A percentile compares a stretch with the other conserved stretches of the same genome.
These are phyloP conservation scores for Holtermannia corniformis DNA, from an alignment of 768 basidiomycete genomes.

Conservation along the genomic window DNA sequence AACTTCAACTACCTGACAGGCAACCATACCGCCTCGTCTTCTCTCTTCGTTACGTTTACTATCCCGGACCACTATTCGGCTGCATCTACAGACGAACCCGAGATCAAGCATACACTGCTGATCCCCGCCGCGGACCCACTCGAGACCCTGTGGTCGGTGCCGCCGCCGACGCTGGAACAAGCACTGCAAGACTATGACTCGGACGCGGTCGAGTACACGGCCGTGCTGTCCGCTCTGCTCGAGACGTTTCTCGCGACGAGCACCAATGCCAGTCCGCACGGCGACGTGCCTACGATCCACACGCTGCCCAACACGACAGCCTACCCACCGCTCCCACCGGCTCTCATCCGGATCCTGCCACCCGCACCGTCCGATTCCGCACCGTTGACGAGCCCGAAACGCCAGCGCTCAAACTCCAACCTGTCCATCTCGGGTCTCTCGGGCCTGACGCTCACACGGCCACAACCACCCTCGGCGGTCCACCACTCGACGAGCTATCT, in stretches of 20 bases:
- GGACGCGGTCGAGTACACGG: conserved; percentile 47
- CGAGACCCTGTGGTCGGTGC: conserved; percentile 67
- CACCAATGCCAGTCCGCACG: neutral
- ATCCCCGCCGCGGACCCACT: conserved; percentile 61
- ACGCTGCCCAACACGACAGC: conserved; percentile 28
- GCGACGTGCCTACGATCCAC: conserved; percentile 14
- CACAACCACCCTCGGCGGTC: conserved; percentile 39
- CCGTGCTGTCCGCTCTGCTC: conserved; percentile 40
- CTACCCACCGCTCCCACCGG: conserved; percentile 25
- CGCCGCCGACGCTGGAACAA: conserved; percentile 60
- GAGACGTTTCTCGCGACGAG: neutral
- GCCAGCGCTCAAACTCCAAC: neutral
- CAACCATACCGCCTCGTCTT: conserved; percentile 62
- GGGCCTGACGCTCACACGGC: conserved; percentile 44
- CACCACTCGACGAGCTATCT: conserved; percentile 56
- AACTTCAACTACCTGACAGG: conserved; percentile 86
- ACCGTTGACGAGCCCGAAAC: conserved; percentile 44
- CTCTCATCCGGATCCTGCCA: conserved; percentile 2
- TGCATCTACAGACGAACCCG: conserved; percentile 13
- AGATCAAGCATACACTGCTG: conserved; percentile 51
- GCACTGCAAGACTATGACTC: conserved; percentile 43
- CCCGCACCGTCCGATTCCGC: conserved; percentile 47
- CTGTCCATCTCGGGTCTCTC: neutral
- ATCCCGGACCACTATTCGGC: conserved; percentile 41
- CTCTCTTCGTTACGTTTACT: conserved; percentile 53